Base-by-base conservation (phyloP, 805 yeast genomes). In the Starmerella cellae region DNA sequence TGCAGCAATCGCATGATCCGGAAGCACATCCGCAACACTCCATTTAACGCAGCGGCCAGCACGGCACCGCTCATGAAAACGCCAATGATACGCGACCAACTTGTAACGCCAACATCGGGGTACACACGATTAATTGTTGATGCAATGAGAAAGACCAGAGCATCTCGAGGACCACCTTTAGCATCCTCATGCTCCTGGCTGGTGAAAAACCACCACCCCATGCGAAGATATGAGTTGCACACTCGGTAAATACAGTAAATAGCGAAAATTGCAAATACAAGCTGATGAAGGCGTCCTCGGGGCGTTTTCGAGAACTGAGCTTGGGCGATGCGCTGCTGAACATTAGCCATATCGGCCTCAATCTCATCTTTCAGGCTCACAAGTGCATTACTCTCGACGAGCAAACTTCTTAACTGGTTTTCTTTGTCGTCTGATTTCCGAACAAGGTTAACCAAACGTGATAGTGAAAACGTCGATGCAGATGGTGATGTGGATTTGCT, bases 231-330 rank as follows among this genome's bases (percentile, higher is more conserved):
- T 13, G 60, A 55, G 40, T 56, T 63, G 38, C 55, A 31, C 13
- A 65, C 55, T n/a, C 69, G 52, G 54, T 66, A 65, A 10, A 65
- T 50, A 44, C 70, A 65, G 55, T 65, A 65, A 8, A 60, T 31
- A 6, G 69, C 58, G 43, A 65, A 65, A 8, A 55, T 44, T 5
- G 52, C 47, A 45, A 59, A 62, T 10, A 55, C 43, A 17, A 47
- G 28, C 10, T 43, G 37, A 41, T 52, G 47, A 13, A 61, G 17
- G 27, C 52, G 42, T 13, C 70, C 70, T 14, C 45, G 29, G 2
- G 55, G 30, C 10, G 69, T 65, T 20, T 45, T 39, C 3, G 47
- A 47, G 26, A 43, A 47, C 23, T 38, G 31, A 39, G 62, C 65
- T 27, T 49, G 48, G 28, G 39, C 35, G 30, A 53, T 50, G 6